These are phyloP conservation scores for Stropharia rugosoannulata DNA, from an alignment of 768 basidiomycete genomes.

Conservation along the genomic window DNA sequence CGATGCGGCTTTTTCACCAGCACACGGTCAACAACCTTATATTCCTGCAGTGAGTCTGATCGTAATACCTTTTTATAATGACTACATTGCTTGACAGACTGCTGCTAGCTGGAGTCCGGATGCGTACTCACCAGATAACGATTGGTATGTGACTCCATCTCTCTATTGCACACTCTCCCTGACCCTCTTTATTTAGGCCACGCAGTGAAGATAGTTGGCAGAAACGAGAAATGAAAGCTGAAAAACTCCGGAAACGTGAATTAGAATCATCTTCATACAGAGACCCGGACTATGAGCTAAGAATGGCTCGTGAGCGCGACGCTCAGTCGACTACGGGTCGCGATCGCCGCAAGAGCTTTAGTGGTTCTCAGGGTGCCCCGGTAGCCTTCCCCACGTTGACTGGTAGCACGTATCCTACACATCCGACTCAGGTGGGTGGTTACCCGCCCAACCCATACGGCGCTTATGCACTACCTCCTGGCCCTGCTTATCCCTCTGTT, in stretches of 20 bases:
- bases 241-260: conserved; percentile 47
- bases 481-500: conserved; percentile 18
- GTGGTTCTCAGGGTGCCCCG: conserved; percentile 30
- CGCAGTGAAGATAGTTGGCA: conserved; percentile 42
- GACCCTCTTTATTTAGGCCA: conserved; percentile 34
- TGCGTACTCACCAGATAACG: conserved; percentile 18
- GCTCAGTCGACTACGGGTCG: conserved; percentile 32
- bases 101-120: conserved; percentile 2
- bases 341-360: conserved; percentile 58
- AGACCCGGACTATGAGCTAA: conserved; percentile 54
- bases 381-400: conserved; percentile 30
- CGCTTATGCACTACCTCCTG: conserved; percentile 15
- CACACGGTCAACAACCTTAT: conserved; percentile 55
- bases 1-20: conserved; percentile 64
- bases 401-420: conserved; percentile 23
- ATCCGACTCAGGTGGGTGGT: conserved; percentile 19
- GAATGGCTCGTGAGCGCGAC: conserved; percentile 58
- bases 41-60: background rate
- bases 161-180: background rate
- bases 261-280: conserved; percentile 38
- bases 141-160: conserved; percentile 37
- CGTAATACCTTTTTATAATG: background rate
- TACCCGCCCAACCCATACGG: conserved; percentile 24
- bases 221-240: conserved; percentile 43
- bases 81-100: conserved; percentile 1